Evolutionary conservation across 192 early-diverging fungal genomes (phyloP), one percentile per base, ranked within the genome.

Genomic region (Coemansia guatemalensis): DNA sequence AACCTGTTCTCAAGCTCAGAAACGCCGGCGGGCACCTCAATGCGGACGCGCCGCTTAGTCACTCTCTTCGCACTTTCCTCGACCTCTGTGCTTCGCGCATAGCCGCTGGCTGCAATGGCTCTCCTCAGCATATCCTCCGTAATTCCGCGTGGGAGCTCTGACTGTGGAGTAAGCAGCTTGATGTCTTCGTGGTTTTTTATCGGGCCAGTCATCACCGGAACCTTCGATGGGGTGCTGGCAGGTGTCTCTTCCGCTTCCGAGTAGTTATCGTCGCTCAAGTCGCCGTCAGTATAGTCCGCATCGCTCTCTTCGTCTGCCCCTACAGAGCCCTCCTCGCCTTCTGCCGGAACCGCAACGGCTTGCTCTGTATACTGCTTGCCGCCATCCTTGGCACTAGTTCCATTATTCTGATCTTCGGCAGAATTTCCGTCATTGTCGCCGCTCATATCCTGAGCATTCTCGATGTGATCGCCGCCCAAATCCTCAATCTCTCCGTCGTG

Each of bases 1-100:
- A 82, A 82, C 56, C 67, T 66, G 67, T 55, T 55, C 47, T 82
- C 79, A 2, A 82, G 71, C 64, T 82, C 79, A 8, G 79, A 82
- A 3, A 82, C 75, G 8, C 69, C 73, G 5, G 78, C 62, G 22
- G 78, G 78, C 63, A 75, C 78, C 23, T 68, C 78, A 1, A 68
- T 53, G 22, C 71, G 64, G 8, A 57, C 57, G 21, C 75, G 79
- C 57, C 61, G 75, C 39, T 65, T 69, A 11, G 68, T 61, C 56
- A 64, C 70, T 7, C 56, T 54, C 32, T 65, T 69, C 14, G 60
- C 33, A 18, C 66, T 64, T 11, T 64, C 66, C 33, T 59, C 64
- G 14, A 70, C 44, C 20, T 73, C 68, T 2, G 63, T 68, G 74
- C 79, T 82, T 18, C 79, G 79, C 48, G 51, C 71, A 71, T 67